These are phyloP conservation scores for Kwoniella sp. DNA, from an alignment of 768 basidiomycete genomes.

Conservation along the genomic window DNA sequence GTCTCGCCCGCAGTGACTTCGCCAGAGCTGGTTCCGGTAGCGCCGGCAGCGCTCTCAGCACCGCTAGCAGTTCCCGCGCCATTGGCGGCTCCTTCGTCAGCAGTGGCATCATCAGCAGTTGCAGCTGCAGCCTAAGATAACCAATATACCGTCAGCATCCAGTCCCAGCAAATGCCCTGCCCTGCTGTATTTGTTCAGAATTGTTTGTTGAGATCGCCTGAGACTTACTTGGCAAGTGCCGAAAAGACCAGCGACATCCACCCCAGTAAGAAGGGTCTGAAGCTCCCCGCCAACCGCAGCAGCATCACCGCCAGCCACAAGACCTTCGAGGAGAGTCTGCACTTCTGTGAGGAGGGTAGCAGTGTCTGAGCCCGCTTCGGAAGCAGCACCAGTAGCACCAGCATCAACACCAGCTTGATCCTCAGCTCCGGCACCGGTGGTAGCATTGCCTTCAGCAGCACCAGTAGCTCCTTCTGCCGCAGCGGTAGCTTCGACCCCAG, in stretches of 20 bases:
- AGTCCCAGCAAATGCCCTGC: too few species aligned
- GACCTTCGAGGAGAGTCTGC: neutral
- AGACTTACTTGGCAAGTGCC: neutral
- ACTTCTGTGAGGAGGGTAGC: neutral
- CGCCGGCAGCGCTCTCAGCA: too few species aligned
- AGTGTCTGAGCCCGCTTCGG: neutral
- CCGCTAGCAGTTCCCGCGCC: too few species aligned
- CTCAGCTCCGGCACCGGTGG: slow-evolving; percentile 38
- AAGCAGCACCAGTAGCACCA: slow-evolving; percentile 4
- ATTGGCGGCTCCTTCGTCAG: neutral
- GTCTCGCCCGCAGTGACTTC: neutral
- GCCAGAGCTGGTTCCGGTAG: too few species aligned
- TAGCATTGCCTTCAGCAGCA: slow-evolving; percentile 39
- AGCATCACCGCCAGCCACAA: neutral
- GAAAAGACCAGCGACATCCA: neutral
- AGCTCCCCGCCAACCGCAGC: neutral
- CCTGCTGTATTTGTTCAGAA: too few species aligned
- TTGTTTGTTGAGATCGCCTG: too few species aligned
- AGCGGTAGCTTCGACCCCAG: slow-evolving; percentile 28
- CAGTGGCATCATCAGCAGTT: neutral
- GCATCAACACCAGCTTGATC: slow-evolving; percentile 59
- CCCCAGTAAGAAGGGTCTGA: neutral
- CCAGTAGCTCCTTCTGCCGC: slow-evolving; percentile 30
- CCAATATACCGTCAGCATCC: neutral
- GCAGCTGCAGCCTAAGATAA: neutral